A percentile compares a stretch with the other conserved stretches of the same genome.
Evolutionary conservation across 495 filamentous ascomycete genomes (phyloP).

Genomic region (Cenococcum geophilum): DNA sequence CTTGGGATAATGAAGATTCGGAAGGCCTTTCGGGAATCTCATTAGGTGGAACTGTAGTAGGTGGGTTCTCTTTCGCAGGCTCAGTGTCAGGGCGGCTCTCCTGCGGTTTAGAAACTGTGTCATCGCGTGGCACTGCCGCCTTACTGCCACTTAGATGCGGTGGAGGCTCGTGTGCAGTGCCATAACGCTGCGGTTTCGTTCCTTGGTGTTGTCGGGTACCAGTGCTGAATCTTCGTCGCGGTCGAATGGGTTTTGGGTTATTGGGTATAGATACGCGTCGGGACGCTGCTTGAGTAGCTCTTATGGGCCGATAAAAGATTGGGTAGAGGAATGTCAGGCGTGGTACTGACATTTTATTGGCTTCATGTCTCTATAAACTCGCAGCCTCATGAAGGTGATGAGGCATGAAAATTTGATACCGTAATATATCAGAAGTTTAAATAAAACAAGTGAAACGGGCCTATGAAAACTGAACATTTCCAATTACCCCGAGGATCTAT

Average conservation of each 20-base stretch:
- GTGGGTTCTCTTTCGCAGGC: slow-evolving; percentile 23
- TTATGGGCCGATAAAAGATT: slow-evolving; percentile 28
- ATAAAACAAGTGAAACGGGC: neutral
- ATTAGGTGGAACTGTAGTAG: neutral
- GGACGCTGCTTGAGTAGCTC: neutral
- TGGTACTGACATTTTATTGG: slow-evolving; percentile 32
- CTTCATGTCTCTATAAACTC: neutral
- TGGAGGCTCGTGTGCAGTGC: slow-evolving; percentile 58
- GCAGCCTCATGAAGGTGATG: neutral
- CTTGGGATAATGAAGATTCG: slow-evolving; percentile 7
- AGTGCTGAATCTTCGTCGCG: slow-evolving; percentile 16
- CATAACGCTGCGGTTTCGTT: slow-evolving; percentile 46
- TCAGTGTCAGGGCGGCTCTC: neutral
- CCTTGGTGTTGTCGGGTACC: slow-evolving; percentile 34
- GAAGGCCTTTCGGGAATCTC: slow-evolving; percentile 3
- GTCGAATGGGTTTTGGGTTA: slow-evolving; percentile 8
- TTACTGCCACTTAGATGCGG: slow-evolving; percentile 27
- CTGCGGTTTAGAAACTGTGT: neutral
- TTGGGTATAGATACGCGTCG: neutral
- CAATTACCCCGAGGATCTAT: neutral
- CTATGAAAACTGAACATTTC: neutral
- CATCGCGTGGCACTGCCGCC: neutral
- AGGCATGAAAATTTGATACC: neutral
- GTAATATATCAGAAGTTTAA: neutral
- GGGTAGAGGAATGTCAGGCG: slow-evolving; percentile 42